Evolutionary conservation across 2,329 filamentous ascomycete genomes (phyloP).

Genomic region (Mollisia scopiformis): DNA sequence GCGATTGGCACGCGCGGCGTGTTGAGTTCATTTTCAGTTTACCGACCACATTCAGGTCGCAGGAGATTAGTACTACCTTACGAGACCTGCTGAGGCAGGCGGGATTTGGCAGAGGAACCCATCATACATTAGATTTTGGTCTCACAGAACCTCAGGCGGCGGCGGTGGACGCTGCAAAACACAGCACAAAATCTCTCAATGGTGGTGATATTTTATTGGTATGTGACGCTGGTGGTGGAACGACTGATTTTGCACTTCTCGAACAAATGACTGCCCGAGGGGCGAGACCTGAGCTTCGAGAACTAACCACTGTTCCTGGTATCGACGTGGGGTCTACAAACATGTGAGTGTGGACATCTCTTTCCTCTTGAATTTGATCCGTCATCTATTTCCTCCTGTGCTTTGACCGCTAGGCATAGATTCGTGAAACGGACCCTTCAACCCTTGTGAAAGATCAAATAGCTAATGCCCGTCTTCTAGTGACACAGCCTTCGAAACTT

Average conservation of each 20-base stretch:
- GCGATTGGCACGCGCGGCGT: background rate
- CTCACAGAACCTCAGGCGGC: constrained; percentile 10
- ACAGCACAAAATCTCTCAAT: background rate
- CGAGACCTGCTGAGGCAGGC: background rate
- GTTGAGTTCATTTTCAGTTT: constrained; percentile 15
- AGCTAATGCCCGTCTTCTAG: background rate
- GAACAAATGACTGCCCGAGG: background rate
- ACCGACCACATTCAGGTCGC: constrained; percentile 5
- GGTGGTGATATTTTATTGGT: constrained; percentile 1
- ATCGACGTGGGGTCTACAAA: constrained; percentile 7
- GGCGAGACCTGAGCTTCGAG: background rate
- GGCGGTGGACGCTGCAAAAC: constrained; percentile 4
- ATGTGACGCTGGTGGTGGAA: constrained; percentile 11
- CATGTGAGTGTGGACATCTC: background rate
- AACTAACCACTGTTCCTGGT: background rate
- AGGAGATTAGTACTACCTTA: background rate
- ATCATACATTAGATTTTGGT: constrained; percentile 2
- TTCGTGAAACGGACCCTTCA: too few relatives aligned
- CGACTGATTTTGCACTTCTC: constrained; percentile 11
- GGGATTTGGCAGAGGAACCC: constrained; percentile 3
- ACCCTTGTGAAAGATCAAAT: background rate
- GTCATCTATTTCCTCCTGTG: too few relatives aligned
- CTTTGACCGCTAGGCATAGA: too few relatives aligned
- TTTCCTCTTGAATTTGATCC: too few relatives aligned
- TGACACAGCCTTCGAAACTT: background rate